Evolutionary conservation across 2,329 filamentous ascomycete genomes (phyloP), one percentile per base, ranked within the genome.

Genomic region (Ascosphaera apis): DNA sequence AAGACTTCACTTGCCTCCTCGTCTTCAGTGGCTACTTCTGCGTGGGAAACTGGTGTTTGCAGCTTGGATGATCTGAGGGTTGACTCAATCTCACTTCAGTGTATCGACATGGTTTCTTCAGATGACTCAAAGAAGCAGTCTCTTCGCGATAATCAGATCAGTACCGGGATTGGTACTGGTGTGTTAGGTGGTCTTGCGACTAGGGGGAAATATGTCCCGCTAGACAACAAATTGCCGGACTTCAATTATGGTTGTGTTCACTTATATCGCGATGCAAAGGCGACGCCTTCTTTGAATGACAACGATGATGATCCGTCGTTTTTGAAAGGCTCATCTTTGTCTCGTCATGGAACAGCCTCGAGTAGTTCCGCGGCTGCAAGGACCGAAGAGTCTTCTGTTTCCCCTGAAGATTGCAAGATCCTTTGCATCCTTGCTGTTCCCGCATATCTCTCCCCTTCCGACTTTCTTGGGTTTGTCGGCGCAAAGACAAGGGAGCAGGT

Each of bases 381-480:
- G n/a, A n/a, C n/a, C n/a, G n/a, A n/a, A n/a, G n/a, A n/a, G n/a
- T n/a, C n/a, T n/a, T 11, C 12, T 8, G 27, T 25, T 2, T 16
- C 31, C 16, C 21, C 25, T 23, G 67, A 72, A 21, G 72, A 81
- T 39, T 91, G 79, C 52, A 88, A 79, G 2, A 91, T 81, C 0
- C 57, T 98, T 12, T 95, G 88, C 53, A 86, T 98, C 43, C 73
- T 92, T 18, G 84, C 86, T 3, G 86, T 98, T 11, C 88, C 88
- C 4, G 88, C 79, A 19, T 95, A 93, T 54, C 76, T 95, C 60
- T 81, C 81, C 5, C 79, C 84, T 0, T 77, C 78, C 4, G 86
- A 95, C 49, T 81, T 98, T 40, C 58, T 95, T 43, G 84, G 82
- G 0, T 95, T 91, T 47, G 70, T 95, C 4, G 88, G 88, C 3